These are phyloP conservation scores for Bruguiera parviflora DNA, from an alignment of 345 rosid species.

Conservation along the genomic window DNA sequence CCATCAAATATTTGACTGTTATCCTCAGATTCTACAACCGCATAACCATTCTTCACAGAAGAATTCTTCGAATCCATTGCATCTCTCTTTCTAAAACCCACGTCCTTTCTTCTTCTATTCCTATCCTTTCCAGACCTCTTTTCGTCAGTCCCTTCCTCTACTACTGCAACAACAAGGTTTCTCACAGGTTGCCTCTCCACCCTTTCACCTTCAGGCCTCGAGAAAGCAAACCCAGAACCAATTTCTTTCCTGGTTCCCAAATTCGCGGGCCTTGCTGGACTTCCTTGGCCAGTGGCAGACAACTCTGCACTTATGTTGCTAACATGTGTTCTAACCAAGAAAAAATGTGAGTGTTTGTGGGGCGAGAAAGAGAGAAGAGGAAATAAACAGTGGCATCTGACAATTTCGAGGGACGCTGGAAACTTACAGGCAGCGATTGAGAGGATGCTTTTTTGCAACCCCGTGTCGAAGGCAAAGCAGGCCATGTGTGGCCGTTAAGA, in stretches of 20 bases:
- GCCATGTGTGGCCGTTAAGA: conserved; percentile 57
- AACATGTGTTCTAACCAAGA: conserved; percentile 12
- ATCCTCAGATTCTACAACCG: conserved; percentile 2
- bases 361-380: conserved; percentile 19
- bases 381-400: conserved; percentile 23
- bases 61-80: conserved; percentile 23
- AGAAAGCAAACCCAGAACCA: conserved; percentile 30
- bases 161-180: conserved; percentile 24
- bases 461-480: conserved; percentile 29
- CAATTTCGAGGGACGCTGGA: conserved; percentile 16
- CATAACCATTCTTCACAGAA: conserved; percentile 17
- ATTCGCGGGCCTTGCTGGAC: conserved; percentile 14
- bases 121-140: conserved; percentile 18
- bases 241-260: conserved; percentile 17
- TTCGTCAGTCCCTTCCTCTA: conserved; percentile 26
- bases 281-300: conserved; percentile 26
- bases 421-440: conserved; percentile 30
- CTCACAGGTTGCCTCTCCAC: conserved; percentile 15
- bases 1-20: conserved; percentile 2
- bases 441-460: conserved; percentile 24
- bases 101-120: conserved; percentile 15
- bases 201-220: conserved; percentile 12
- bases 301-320: conserved; percentile 23
- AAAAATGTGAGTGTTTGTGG: conserved; percentile 20
- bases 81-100: conserved; percentile 12